Evolutionary conservation across 2,329 filamentous ascomycete species (phyloP).

Genomic region (Colletotrichum brevisporum): DNA sequence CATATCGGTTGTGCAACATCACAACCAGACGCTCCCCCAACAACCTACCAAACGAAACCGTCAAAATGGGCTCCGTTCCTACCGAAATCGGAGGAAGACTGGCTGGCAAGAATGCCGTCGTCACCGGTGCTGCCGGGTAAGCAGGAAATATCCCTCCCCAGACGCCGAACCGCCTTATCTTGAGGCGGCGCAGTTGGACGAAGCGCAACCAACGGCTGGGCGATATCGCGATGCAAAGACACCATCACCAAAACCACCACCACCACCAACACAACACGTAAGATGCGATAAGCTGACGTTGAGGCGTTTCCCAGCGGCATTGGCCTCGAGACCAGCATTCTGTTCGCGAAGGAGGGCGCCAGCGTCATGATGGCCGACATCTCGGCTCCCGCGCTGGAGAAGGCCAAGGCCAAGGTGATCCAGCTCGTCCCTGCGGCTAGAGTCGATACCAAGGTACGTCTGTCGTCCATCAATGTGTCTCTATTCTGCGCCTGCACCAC

Average conservation of each 20-base stretch:
- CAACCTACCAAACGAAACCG: background rate
- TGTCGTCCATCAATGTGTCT: background rate
- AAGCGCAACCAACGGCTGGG: slow-evolving; percentile 14
- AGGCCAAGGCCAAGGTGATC: slow-evolving; percentile 81
- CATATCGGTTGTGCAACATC: slow-evolving; percentile 13
- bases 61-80: slow-evolving; percentile 48
- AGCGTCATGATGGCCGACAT: slow-evolving; percentile 89
- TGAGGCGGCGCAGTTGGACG: slow-evolving; percentile 11
- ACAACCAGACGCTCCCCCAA: background rate
- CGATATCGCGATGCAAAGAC: slow-evolving; percentile 10
- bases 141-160: slow-evolving; percentile 45
- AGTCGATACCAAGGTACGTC: slow-evolving; percentile 70
- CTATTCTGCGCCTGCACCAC: background rate
- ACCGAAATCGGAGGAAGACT: slow-evolving; percentile 61
- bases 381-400: slow-evolving; percentile 82
- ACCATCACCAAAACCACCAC: background rate
- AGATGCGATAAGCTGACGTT: slow-evolving; percentile 29
- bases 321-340: slow-evolving; percentile 90
- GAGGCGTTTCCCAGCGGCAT: slow-evolving; percentile 79
- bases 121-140: slow-evolving; percentile 90
- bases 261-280: background rate
- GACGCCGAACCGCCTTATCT: slow-evolving; percentile 26
- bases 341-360: slow-evolving; percentile 91
- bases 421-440: slow-evolving; percentile 76
- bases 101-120: slow-evolving; percentile 74